Base-by-base conservation (phyloP, 352 stramenopile species). In the Globisporangium canariense region DNA sequence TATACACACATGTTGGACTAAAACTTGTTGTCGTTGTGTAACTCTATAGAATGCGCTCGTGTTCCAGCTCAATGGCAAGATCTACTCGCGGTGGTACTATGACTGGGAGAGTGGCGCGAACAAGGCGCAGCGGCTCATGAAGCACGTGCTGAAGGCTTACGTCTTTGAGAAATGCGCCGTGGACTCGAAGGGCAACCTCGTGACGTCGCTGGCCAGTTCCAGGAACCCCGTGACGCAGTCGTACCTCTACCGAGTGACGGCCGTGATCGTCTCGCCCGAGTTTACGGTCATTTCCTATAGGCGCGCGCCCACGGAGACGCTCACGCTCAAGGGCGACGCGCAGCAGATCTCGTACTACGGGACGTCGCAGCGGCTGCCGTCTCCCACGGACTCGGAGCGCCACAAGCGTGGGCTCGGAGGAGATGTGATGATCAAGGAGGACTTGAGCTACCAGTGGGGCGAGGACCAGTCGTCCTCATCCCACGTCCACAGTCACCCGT, bases 231-330 rank as follows among this genome's bases (percentile, higher is more conserved):
- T 57, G 40, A 70, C 46, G 10, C 67, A 79, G 11, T 54, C 65
- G 11, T 36, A 57, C 13, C 47, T 85, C n/a, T 82, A 83, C 40
- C 73, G 74, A 32, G 72, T 90, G 16, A 45, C 82, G 18, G 68
- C 80, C 9, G 67, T 88, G 10, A 66, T 88, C 56, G 46, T 68
- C 16, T 90, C 79, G 6, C 78, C 81, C 5, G 77, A 89, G 55
- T 88, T 90, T 46, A 89, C 79, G 0, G 78, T 90, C 60, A 87
- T 90, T 51, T 90, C 81, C n/a, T 90, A 89, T 50, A 72, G 79
- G 13, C 79, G 81, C 51, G 81, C 81, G 25, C 77, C 79, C 11
- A 59, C 20, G n/a, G 72, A 82, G 50, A 57, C 43, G 18, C 47
- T 65, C 41, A 22, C 20, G 10, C 16, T 54, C 40, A 53, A 47